phyloP scores from a whole-genome alignment of 1,284 basidiomycete genomes.

The Lignosus rhinocerotis region DNA sequence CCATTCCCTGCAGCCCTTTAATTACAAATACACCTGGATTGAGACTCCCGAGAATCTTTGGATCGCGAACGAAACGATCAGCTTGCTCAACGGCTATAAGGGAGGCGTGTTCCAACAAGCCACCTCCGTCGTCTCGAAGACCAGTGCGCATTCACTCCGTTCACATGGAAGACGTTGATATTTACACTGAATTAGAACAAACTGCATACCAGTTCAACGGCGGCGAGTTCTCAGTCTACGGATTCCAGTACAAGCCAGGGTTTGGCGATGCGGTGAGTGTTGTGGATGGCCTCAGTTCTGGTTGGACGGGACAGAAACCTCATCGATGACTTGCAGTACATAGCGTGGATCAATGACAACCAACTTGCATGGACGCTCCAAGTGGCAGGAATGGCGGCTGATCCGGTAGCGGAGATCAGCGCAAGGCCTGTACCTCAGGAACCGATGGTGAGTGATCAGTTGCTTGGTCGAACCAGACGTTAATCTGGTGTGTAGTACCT shows the following conservation, averaged over 20 bases:
- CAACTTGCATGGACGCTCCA: conserved; percentile 76
- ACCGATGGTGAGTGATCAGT: conserved; percentile 29
- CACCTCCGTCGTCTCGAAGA: conserved; percentile 30
- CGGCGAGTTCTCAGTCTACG: conserved; percentile 54
- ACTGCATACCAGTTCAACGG: conserved; percentile 42
- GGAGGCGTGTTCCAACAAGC: conserved; percentile 59
- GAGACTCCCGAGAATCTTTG: conserved; percentile 45
- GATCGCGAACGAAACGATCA: conserved; percentile 42
- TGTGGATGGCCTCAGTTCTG: neutral
- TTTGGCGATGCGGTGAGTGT: conserved; percentile 35
- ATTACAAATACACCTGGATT: conserved; percentile 42
- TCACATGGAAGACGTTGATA: too few species aligned
- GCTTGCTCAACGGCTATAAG: conserved; percentile 50
- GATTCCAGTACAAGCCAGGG: conserved; percentile 59
- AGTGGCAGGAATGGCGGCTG: conserved; percentile 68
- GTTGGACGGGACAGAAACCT: neutral
- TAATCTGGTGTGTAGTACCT: conserved; percentile 52
- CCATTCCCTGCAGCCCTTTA: conserved; percentile 42
- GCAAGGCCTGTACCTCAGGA: conserved; percentile 34
- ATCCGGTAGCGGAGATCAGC: conserved; percentile 30
- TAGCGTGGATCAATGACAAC: conserved; percentile 75
- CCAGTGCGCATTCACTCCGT: conserved; percentile 10
- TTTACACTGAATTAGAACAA: conserved; percentile 30
- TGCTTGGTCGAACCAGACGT: neutral
- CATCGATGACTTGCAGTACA: conserved; percentile 50